phyloP scores from a whole-genome alignment of 2,329 filamentous ascomycete genomes.

The Apiospora kogelbergensis region DNA sequence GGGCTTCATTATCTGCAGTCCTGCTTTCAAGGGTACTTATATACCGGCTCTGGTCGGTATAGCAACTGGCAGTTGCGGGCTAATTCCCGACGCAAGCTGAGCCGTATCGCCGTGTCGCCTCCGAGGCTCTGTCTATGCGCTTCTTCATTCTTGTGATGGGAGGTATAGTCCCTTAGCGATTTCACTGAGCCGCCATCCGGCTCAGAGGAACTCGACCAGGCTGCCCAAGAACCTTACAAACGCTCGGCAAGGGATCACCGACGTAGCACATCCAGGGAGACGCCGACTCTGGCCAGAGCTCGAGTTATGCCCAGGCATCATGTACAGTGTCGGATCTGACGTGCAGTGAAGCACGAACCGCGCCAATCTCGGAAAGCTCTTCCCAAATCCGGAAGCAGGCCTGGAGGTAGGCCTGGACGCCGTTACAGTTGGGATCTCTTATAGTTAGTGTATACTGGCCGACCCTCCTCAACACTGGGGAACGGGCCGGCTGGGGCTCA shows the following conservation, averaged over 20 bases:
- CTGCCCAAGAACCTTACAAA: background rate
- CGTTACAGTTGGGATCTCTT: background rate
- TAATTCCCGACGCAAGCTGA: no score
- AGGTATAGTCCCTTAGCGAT: background rate
- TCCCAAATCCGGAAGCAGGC: background rate
- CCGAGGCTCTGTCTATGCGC: no score
- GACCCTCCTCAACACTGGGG: no score
- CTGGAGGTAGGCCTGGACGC: background rate
- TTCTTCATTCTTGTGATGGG: background rate
- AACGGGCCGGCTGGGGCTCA: no score
- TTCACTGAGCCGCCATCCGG: background rate
- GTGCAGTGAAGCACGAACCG: background rate
- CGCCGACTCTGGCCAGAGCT: no score
- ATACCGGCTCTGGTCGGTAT: background rate
- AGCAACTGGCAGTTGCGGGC: no score
- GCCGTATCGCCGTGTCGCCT: no score
- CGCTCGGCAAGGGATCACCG: background rate
- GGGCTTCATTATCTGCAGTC: background rate
- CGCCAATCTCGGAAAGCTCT: background rate
- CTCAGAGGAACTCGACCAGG: background rate
- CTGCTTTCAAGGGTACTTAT: background rate
- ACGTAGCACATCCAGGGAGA: background rate
- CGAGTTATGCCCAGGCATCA: background rate
- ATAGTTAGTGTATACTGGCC: background rate
- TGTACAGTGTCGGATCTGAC: background rate